phyloP scores from a whole-genome alignment of 2,329 filamentous ascomycete genomes.

The Penicillium sp. region DNA sequence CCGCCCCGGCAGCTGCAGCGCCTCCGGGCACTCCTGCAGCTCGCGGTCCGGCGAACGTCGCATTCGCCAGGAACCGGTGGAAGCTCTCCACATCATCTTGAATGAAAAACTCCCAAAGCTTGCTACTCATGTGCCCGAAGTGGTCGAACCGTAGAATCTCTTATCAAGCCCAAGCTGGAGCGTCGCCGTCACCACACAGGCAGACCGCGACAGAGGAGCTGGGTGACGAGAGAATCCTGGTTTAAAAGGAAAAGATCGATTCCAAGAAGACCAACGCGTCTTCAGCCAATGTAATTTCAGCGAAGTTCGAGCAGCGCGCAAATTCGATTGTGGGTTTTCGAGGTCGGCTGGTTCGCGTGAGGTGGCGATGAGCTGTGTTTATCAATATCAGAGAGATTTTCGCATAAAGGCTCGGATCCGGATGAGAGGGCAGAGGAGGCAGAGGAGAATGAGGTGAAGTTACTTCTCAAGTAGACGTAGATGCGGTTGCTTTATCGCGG shows the following conservation, averaged over 20 bases:
- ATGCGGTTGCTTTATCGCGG: constrained; percentile 2
- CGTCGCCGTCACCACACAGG: constrained; percentile 87
- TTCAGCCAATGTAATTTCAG: constrained; percentile 1
- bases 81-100: constrained; percentile 97
- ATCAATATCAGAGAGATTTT: not conserved
- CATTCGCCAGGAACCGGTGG: constrained; percentile 75
- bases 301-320: constrained; percentile 1
- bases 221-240: constrained; percentile 31
- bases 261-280: constrained; percentile 15
- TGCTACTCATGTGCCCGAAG: constrained; percentile 76
- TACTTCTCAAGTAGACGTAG: not conserved
- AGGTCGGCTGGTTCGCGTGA: constrained; percentile 5
- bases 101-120: constrained; percentile 94
- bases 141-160: constrained; percentile 35
- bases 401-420: constrained; percentile 1
- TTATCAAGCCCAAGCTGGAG: constrained; percentile 57
- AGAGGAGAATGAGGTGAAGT: not conserved
- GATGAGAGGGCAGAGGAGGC: not conserved
- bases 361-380: constrained; percentile 20
- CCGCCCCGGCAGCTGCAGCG: constrained; percentile 8
- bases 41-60: constrained; percentile 41
- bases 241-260: constrained; percentile 8
- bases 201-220: constrained; percentile 83
- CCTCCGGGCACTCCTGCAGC: constrained; percentile 23
- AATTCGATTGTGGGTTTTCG: constrained; percentile 18